Evolutionary conservation across 2,329 filamentous ascomycete species (phyloP), one percentile per base, ranked within the genome.

Genomic region (Aspergillus oerlinghausenensis): DNA sequence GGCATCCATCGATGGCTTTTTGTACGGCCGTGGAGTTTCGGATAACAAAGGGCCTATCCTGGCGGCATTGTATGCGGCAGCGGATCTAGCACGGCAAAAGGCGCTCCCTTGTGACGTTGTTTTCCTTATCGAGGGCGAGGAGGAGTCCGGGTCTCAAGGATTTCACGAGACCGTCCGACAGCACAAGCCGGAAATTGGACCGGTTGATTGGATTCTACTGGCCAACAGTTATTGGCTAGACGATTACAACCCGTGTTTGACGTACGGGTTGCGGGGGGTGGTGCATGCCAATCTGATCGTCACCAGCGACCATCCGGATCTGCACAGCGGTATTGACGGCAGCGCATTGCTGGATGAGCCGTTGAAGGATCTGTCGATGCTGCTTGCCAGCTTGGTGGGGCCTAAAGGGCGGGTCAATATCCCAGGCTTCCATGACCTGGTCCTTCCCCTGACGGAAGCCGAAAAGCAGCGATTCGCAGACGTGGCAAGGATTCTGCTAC

Each of bases 151-250:
- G 0, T 97, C 92, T 1, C 84, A 92, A 28, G 93, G 94, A 0
- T 97, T 99, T 68, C 87, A 90, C 62, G 85, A 93, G 64, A 89
- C 90, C 0, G 87, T 99, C 17, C 84, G 82, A 63, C 83, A 85
- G 60, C 86, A 94, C 74, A 96, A 96, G 72, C 81, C 87, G 14
- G 81, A 90, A 25, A 96, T 99, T 64, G 94, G 94, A 1, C 81
- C 90, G 9, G 86, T 99, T 2, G 93, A 99, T 74, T 97, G 94
- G 80, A 94, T 99, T 55, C 78, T 99, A 32, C 79, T 99, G 40
- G 93, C 94, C 23, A 99, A 99, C 78, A 97, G 92, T 74, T 99
- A 99, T 78, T 99, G 94, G 94, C 82, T 99, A 1, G 92, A 97
- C 69, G 93, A 99, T 68, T 88, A 95, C 63, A 92, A 95, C 2